These are phyloP conservation scores for Candida alai DNA, from an alignment of 805 yeast species.

Conservation along the genomic window DNA sequence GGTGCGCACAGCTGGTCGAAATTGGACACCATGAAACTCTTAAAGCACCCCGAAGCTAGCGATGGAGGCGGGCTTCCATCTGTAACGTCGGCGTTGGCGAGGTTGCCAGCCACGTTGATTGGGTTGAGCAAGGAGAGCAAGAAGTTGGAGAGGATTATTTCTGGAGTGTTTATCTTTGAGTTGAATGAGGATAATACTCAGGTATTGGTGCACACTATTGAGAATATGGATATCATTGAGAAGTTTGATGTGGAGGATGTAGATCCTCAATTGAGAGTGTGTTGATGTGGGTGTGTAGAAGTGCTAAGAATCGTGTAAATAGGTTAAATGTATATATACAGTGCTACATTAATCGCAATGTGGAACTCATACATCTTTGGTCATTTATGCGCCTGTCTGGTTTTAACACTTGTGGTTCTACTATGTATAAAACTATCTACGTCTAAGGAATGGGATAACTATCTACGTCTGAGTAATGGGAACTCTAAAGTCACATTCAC, in stretches of 20 bases:
- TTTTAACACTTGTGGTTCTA: too few relatives aligned
- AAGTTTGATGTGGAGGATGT: slow-evolving; percentile 25
- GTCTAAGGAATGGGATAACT: too few relatives aligned
- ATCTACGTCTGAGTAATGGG: too few relatives aligned
- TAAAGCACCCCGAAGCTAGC: slow-evolving; percentile 6
- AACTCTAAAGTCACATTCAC: too few relatives aligned
- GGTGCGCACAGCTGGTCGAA: slow-evolving; percentile 42
- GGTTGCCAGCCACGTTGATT: slow-evolving; percentile 29
- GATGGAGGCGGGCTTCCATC: slow-evolving; percentile 12
- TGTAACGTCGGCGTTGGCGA: slow-evolving; percentile 21
- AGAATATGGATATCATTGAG: slow-evolving; percentile 59
- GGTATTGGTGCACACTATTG: slow-evolving; percentile 62
- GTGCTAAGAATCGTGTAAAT: slow-evolving; percentile 4
- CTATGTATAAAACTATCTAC: too few relatives aligned
- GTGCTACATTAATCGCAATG: too few relatives aligned
- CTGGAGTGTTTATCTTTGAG: slow-evolving; percentile 66
- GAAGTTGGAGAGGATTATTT: slow-evolving; percentile 37
- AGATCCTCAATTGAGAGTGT: slow-evolving; percentile 24
- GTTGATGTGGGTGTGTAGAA: too few relatives aligned
- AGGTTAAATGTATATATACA: background rate
- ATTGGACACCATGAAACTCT: slow-evolving; percentile 23
- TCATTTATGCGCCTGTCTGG: too few relatives aligned
- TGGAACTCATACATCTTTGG: too few relatives aligned
- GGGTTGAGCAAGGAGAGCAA: slow-evolving; percentile 27
- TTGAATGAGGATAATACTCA: slow-evolving; percentile 51